Evolutionary conservation across 2,329 filamentous ascomycete genomes (phyloP), one percentile per base, ranked within the genome.

Genomic region (Sphaerulina populicola): DNA sequence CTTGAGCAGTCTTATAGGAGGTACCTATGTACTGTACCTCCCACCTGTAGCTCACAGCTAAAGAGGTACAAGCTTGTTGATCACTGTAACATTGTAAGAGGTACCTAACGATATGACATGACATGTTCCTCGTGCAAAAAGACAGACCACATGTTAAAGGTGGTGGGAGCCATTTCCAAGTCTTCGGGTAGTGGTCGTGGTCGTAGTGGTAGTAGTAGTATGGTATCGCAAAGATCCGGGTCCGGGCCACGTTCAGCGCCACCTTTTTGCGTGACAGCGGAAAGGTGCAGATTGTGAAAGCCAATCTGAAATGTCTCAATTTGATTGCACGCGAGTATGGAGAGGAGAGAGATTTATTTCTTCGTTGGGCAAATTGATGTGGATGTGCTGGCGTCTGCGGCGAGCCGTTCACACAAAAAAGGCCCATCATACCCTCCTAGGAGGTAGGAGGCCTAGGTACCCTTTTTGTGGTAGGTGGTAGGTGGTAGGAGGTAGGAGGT

Each of bases 241-340:
- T 18, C 42, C 42, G 11, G 11, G 41, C 12, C 40, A 29, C 23
- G 40, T 18, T 18, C 2, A 7, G 23, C 23, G 23, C 23, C 23
- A 7, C 23, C 1, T 18, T 18, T 27, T 6, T 27, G 23, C 23
- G 27, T 52, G 44, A 48, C 45, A 41, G 44, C 50, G 44, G 50
- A 21, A 52, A 21, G 21, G 14, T 15, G 39, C 49, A 51, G 23
- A 27, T 27, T 27, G 6, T n/a, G 4, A 35, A 35, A 35, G 31
- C 31, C 31, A 7, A 1, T n/a, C n/a, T n/a, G n/a, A n/a, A n/a
- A n/a, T 11, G 31, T 27, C 31, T 35, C 31, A 9, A 9, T 12
- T 33, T 33, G 2, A 33, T 33, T 8, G 30, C n/a, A 11, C 15
- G 0, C 10, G n/a, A 31, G 31, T 46, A 7, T 11, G 30, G 2